Base-by-base conservation (phyloP, 2,329 filamentous ascomycete genomes). In the Blastomyces emzantsi region DNA sequence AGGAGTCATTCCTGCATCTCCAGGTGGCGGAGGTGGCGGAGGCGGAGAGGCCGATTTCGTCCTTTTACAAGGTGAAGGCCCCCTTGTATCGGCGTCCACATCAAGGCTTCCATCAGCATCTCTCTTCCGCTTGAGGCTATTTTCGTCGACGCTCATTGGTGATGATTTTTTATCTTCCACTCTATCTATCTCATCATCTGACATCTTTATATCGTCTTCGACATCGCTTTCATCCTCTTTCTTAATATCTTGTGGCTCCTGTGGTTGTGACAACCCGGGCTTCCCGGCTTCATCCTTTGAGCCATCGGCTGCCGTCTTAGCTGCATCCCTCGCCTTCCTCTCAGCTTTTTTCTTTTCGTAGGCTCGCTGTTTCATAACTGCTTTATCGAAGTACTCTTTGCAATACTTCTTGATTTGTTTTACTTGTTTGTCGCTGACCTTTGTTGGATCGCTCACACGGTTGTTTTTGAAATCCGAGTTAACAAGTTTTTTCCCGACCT, bases 391-490 rank as follows among this genome's bases (percentile, higher is more conserved):
- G 74, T 88, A 97, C 60, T 92, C 87, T 66, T 89, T 88, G 64
- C 92, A 91, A 72, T 89, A 91, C 64, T 85, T 87, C 77, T 90
- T 96, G 64, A 97, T 85, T 67, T 92, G 90, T 72, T 87, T 88
- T 69, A 88, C 84, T 70, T 94, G 90, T 72, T 90, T 92, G 45
- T 89, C 84, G 36, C 83, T 84, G 67, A 97, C 87, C 59, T 84
- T 85, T 30, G 85, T 90, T 0, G 92, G 93, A 71, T 97, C 88
- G 56, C 85, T 83, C 11, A 97, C 92, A n/a, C 91, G 87, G 58
- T 87, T 85, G 71, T 93, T 89, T 74, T 96, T 96, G 78, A 90
- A 97, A 74, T 97, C 93, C 0, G 91, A 94, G 22, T 90, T 85
- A 25, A 96, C 92, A 17, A 97, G 83, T 75, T 93, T 96, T 77